Base-by-base conservation (phyloP, 2,329 filamentous ascomycete species). In the Aureobasidium sp. region DNA sequence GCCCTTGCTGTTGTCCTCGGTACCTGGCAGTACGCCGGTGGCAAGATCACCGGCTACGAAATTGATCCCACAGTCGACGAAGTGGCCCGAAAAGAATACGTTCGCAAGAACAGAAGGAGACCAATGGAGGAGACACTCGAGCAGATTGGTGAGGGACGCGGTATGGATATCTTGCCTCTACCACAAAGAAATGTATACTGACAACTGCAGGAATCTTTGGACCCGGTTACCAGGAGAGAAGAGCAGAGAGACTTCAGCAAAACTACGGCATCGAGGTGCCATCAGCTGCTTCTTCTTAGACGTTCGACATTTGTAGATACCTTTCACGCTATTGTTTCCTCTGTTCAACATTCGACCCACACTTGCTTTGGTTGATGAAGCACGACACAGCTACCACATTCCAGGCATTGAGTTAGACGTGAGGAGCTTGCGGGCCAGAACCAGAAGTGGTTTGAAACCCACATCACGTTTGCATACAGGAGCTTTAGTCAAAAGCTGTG, bases 121-220 rank as follows among this genome's bases (percentile, higher is more conserved):
- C 88, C 90, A 29, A 79, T 85, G 57, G 87, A 90, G 73, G 87
- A 96, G 79, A 96, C 90, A 2, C 78, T 96, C 66, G 83, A 85
- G 27, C 84, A 93, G 70, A 72, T 96, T 69, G 92, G 91, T 59
- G 92, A 97, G 79, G 91, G 91, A 67, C 84, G 91, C 83, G 90
- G 90, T 93, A 82, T 70, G 76, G 65, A 59, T 54, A 27, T 11
- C 6, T 19, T 37, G 17, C 47, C 8, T 24, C 7, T 37, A 15
- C 24, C 4, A 45, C 35, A 19, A 6, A 64, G 42, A 66, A 61
- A 42, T 24, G 59, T 35, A 62, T 39, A 31, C 63, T 67, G 58
- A 68, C 62, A 40, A 22, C 2, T 8, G 19, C 68, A 96, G 91
- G 89, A 61, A 90, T 96, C 69, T 82, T 87, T 68, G 88, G 84